Percentiles rank a stretch among this genome's conserved stretches.
Evolutionary conservation across 768 basidiomycete genomes (phyloP).

Genomic region (Rhodotorula paludigena): DNA sequence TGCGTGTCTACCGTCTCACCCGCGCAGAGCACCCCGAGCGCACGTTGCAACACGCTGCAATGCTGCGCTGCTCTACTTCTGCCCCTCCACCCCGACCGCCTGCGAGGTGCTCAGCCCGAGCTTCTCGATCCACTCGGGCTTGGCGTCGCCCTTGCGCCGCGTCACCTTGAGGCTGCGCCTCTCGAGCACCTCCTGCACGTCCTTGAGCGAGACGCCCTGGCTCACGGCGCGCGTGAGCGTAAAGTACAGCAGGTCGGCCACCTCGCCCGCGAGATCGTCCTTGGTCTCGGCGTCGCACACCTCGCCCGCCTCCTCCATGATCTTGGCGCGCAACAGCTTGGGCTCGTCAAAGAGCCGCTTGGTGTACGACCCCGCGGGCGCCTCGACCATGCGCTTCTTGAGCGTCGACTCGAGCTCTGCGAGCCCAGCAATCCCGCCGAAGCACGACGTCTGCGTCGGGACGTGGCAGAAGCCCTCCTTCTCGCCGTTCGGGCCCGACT

Average conservation of each 20-base stretch:
- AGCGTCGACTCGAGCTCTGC: constrained; percentile 75
- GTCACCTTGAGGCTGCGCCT: constrained; percentile 79
- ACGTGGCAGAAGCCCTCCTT: constrained; percentile 48
- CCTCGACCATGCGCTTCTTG: constrained; percentile 62
- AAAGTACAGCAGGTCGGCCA: constrained; percentile 92
- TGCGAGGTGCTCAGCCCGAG: constrained; percentile 32
- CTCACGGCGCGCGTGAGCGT: constrained; percentile 76
- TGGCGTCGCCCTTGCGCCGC: constrained; percentile 83
- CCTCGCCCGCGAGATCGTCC: constrained; percentile 86
- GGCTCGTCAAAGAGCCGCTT: constrained; percentile 75
- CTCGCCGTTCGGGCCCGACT: constrained; percentile 41
- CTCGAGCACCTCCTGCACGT: constrained; percentile 79
- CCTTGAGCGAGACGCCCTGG: constrained; percentile 71
- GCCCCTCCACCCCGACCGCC: constrained; percentile 28
- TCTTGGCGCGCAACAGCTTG: constrained; percentile 79
- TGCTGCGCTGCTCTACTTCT: constrained; percentile 22
- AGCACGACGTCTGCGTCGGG: constrained; percentile 78
- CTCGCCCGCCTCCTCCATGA: constrained; percentile 97
- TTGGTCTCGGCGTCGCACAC: constrained; percentile 67
- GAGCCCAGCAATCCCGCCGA: constrained; percentile 73
- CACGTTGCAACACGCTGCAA: no score
- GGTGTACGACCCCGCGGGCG: constrained; percentile 90
- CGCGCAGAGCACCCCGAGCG: no score
- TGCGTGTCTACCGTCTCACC: no score
- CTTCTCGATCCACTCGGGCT: constrained; percentile 57